phyloP scores from a whole-genome alignment of 805 yeast genomes.

The Barnettozyma sucrosica region DNA sequence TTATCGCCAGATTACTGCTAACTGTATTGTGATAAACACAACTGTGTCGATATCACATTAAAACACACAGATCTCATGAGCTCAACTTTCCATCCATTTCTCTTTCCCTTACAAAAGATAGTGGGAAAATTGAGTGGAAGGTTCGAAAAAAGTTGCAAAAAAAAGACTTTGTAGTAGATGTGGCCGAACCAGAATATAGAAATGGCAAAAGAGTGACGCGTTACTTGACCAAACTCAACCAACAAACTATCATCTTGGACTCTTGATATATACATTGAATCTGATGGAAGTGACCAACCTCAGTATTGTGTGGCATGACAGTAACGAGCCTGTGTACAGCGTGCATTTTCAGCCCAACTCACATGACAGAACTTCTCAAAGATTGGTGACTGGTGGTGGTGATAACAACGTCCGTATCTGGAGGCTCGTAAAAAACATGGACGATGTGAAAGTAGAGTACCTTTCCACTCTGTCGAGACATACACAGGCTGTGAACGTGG shows the following conservation, averaged over 20 bases:
- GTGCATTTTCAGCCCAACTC: constrained; percentile 52
- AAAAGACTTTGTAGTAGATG: background rate
- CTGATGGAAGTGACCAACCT: constrained; percentile 39
- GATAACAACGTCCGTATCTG: constrained; percentile 78
- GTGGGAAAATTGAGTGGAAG: too few relatives aligned
- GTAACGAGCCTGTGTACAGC: constrained; percentile 67
- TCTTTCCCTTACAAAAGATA: background rate
- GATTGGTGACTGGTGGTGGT: constrained; percentile 90
- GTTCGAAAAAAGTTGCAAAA: background rate
- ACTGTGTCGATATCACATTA: background rate
- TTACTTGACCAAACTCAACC: background rate
- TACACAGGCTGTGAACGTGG: constrained; percentile 91
- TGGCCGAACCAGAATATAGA: background rate
- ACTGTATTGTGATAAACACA: background rate
- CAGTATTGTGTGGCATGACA: constrained; percentile 70
- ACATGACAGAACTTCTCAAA: constrained; percentile 25
- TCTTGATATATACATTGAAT: background rate
- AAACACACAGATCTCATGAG: background rate
- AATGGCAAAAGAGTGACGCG: background rate
- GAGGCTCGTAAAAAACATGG: constrained; percentile 21
- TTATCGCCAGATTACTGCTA: background rate
- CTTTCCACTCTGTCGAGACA: constrained; percentile 80
- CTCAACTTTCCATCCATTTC: background rate
- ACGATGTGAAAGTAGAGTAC: constrained; percentile 50
- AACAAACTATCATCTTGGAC: background rate